Evolutionary conservation across 495 filamentous ascomycete genomes (phyloP).

Genomic region (Jackrogersella minutella): DNA sequence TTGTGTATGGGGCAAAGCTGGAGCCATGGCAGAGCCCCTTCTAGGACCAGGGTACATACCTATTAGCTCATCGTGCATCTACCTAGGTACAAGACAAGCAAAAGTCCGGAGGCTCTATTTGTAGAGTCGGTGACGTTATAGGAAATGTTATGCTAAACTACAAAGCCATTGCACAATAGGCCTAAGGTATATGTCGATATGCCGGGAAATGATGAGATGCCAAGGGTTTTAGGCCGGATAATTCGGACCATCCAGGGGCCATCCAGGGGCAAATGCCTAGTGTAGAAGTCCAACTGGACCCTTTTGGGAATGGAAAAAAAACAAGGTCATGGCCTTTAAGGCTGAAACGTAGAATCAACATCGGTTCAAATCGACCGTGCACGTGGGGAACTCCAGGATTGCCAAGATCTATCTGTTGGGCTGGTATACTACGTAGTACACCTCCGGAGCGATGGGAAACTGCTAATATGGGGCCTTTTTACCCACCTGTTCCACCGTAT

Average conservation of each 20-base stretch:
- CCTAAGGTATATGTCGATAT: too few relatives aligned
- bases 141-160: conserved; percentile 11
- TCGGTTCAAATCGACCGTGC: not conserved
- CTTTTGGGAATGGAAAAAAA: not conserved
- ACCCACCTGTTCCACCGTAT: too few relatives aligned
- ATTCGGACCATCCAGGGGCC: not conserved
- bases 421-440: too few relatives aligned
- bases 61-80: conserved; percentile 6
- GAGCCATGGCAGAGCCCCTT: not conserved
- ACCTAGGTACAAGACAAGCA: conserved; percentile 8
- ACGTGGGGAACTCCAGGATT: too few relatives aligned
- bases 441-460: too few relatives aligned
- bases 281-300: not conserved
- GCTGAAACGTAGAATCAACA: conserved; percentile 4
- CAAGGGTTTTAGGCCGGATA: not conserved
- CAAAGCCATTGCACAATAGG: not conserved
- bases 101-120: conserved; percentile 2
- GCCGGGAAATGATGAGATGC: conserved; percentile 2
- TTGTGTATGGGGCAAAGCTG: conserved; percentile 11
- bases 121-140: conserved; percentile 8
- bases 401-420: too few relatives aligned
- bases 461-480: too few relatives aligned
- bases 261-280: too few relatives aligned
- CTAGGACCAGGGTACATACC: too few relatives aligned
- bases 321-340: conserved; percentile 4